Evolutionary conservation across 1,139 yeast genomes (phyloP).

Genomic region (Pichia sorboxylosa): DNA sequence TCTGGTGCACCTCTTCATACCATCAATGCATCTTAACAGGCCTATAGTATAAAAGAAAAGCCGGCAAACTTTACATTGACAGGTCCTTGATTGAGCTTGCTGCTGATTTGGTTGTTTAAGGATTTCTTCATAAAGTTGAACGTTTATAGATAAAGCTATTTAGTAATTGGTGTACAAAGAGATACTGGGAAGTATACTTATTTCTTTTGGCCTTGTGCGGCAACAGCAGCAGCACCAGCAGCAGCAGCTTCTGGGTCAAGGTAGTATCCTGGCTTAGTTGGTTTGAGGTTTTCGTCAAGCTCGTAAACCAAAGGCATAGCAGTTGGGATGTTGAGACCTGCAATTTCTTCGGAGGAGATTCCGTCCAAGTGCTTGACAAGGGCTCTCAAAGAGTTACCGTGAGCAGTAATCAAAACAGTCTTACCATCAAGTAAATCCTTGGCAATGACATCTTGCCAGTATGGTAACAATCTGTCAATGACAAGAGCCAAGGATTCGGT

Average conservation of each 20-base stretch:
- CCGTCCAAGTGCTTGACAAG: conserved; percentile 92
- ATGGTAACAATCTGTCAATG: conserved; percentile 93
- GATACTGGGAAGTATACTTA: conserved; percentile 22
- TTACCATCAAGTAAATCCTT: conserved; percentile 75
- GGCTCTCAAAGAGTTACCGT: conserved; percentile 97
- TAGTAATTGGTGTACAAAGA: too few species aligned
- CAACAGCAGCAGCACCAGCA: conserved; percentile 99
- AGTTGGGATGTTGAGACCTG: conserved; percentile 93
- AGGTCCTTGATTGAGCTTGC: too few species aligned
- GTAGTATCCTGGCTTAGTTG: conserved; percentile 89
- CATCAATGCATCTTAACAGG: too few species aligned
- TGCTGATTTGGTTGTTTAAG: too few species aligned
- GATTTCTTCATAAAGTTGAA: too few species aligned
- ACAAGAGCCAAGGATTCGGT: conserved; percentile 93
- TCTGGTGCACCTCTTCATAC: too few species aligned
- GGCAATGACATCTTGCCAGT: conserved; percentile 93
- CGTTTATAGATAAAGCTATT: too few species aligned
- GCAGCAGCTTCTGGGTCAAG: conserved; percentile 99
- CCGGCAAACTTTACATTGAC: too few species aligned
- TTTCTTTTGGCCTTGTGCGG: conserved; percentile 80
- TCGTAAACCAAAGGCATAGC: conserved; percentile 98
- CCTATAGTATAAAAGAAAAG: too few species aligned
- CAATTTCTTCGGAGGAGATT: conserved; percentile 85
- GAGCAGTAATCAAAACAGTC: conserved; percentile 91
- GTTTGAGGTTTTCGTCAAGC: conserved; percentile 77